Conservation (phyloP, 2,329 filamentous ascomycete species). For the Kalaharituber pfeilii region DNA sequence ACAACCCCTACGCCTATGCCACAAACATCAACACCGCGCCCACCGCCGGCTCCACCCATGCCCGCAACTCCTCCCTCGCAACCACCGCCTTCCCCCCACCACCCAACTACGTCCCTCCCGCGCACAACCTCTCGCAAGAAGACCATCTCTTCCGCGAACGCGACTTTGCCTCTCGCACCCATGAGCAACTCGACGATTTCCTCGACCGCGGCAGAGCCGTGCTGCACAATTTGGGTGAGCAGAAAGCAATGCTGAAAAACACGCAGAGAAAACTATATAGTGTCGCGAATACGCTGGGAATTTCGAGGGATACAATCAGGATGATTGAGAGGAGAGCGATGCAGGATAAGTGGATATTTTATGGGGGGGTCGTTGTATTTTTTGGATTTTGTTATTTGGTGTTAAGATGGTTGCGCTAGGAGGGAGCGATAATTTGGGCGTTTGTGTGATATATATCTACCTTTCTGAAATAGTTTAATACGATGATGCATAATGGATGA, state of each 20-base stretch:
- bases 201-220: conserved; percentile 81
- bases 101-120: background rate
- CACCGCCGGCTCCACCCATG: conserved; percentile 27
- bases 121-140: conserved; percentile 11
- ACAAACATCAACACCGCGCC: too few species aligned
- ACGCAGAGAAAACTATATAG: conserved; percentile 83
- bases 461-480: too few species aligned
- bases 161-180: conserved; percentile 65
- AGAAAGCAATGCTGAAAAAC: conserved; percentile 86
- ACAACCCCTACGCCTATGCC: conserved; percentile 72
- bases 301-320: conserved; percentile 88
- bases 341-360: conserved; percentile 98
- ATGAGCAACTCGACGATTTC: conserved; percentile 81
- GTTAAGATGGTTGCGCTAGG: conserved; percentile 64
- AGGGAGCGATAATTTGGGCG: too few species aligned
- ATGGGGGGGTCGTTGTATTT: conserved; percentile 69
- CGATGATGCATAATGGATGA: too few species aligned
- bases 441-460: too few species aligned
- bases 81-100: conserved; percentile 26
- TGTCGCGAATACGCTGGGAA: conserved; percentile 80
- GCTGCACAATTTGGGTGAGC: conserved; percentile 68
- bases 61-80: conserved; percentile 30
- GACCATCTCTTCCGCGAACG: conserved; percentile 72
- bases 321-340: conserved; percentile 85
- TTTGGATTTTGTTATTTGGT: conserved; percentile 85